Percentiles rank a stretch among this genome's conserved stretches.
These are phyloP conservation scores for Erythrophleum ivorense DNA, from an alignment of 331 rosid species.

Conservation along the genomic window DNA sequence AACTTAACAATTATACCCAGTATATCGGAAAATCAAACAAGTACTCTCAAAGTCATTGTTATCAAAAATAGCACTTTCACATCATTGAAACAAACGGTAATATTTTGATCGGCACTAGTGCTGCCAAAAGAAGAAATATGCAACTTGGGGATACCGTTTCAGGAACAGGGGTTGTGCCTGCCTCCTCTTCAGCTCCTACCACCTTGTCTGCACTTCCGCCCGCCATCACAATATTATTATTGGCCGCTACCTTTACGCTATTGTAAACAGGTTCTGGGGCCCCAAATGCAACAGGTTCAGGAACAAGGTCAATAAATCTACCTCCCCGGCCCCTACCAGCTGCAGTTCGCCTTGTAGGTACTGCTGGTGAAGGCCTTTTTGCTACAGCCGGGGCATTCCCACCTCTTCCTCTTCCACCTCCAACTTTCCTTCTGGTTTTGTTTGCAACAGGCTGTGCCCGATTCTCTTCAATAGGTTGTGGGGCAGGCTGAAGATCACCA, in stretches of 20 bases:
- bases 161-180: constrained; percentile 80
- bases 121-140: constrained; percentile 24
- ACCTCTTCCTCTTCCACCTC: constrained; percentile 88
- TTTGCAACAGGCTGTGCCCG: constrained; percentile 68
- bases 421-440: constrained; percentile 80
- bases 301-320: constrained; percentile 75
- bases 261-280: constrained; percentile 65
- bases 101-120: constrained; percentile 32
- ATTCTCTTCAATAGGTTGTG: constrained; percentile 69
- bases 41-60: constrained; percentile 12
- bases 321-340: constrained; percentile 93
- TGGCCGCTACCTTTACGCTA: constrained; percentile 67
- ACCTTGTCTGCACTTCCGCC: constrained; percentile 87
- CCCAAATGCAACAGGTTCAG: constrained; percentile 69
- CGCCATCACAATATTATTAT: constrained; percentile 76
- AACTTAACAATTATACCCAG: constrained; percentile 15
- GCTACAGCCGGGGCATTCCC: constrained; percentile 79
- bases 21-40: constrained; percentile 14
- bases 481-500: constrained; percentile 86
- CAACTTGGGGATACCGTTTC: constrained; percentile 69
- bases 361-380: constrained; percentile 77
- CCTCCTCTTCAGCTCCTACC: constrained; percentile 75
- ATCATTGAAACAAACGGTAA: constrained; percentile 24
- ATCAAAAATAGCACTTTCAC: constrained; percentile 23
- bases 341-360: constrained; percentile 82